Conservation (phyloP, 1,139 yeast species). For the Yamadazyma songkhlaensis region DNA sequence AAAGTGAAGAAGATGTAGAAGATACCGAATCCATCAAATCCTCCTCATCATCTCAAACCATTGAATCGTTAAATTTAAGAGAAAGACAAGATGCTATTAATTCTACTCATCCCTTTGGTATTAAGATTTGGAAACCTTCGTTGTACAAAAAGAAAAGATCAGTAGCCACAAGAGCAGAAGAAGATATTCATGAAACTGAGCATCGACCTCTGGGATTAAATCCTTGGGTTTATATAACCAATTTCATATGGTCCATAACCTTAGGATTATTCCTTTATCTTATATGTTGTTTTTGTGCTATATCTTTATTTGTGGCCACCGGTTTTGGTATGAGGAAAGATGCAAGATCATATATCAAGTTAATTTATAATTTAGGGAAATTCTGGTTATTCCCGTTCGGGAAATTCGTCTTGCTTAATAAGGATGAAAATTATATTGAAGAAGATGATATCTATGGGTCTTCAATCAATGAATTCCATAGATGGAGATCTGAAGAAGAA, state of each 20-base stretch:
- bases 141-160: slow-evolving; percentile 89
- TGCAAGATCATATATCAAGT: slow-evolving; percentile 54
- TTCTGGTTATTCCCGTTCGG: slow-evolving; percentile 88
- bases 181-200: slow-evolving; percentile 82
- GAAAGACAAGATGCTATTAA: slow-evolving; percentile 96
- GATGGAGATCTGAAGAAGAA: slow-evolving; percentile 83
- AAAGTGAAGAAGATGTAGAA: slow-evolving; percentile 11
- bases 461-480: slow-evolving; percentile 76
- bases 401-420: slow-evolving; percentile 73
- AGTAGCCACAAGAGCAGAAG: slow-evolving; percentile 87
- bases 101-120: slow-evolving; percentile 96
- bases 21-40: slow-evolving; percentile 25
- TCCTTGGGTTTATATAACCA: slow-evolving; percentile 68
- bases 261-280: slow-evolving; percentile 63
- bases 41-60: slow-evolving; percentile 50
- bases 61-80: slow-evolving; percentile 83
- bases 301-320: slow-evolving; percentile 41
- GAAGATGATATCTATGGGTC: slow-evolving; percentile 93
- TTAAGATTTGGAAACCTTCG: slow-evolving; percentile 98
- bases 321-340: slow-evolving; percentile 43
- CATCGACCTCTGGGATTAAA: slow-evolving; percentile 52
- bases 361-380: slow-evolving; percentile 61
- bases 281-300: slow-evolving; percentile 49
- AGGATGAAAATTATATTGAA: slow-evolving; percentile 74
- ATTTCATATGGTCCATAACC: slow-evolving; percentile 69